phyloP scores from a whole-genome alignment of 352 stramenopile genomes.

The Phytophthora ohioensis region DNA sequence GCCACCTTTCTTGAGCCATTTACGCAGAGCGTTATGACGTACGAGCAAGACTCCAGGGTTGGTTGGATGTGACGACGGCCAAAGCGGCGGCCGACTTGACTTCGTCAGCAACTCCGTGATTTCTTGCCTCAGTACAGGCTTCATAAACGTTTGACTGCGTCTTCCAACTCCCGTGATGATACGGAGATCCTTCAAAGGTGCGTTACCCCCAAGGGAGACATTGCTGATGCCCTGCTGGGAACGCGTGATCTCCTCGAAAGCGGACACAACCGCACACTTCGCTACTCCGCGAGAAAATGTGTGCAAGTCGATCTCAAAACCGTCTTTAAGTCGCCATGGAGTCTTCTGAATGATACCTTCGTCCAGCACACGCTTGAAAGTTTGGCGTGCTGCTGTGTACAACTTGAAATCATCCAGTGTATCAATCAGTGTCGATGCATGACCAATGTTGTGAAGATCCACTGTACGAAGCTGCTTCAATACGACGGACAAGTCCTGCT shows the following conservation, averaged over 20 bases:
- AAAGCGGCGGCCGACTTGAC: constrained; percentile 58
- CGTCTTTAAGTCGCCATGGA: constrained; percentile 62
- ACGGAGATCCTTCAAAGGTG: constrained; percentile 55
- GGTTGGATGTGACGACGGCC: constrained; percentile 57
- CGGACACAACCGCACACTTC: constrained; percentile 75
- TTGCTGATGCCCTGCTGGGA: constrained; percentile 40
- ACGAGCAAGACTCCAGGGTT: constrained; percentile 71
- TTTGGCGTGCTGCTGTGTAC: constrained; percentile 51
- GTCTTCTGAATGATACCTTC: constrained; percentile 50
- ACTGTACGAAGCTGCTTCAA: constrained; percentile 53
- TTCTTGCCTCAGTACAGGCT: constrained; percentile 64
- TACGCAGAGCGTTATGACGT: constrained; percentile 54
- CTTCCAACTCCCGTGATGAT: constrained; percentile 81
- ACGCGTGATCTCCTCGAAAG: constrained; percentile 57
- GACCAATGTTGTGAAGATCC: constrained; percentile 51
- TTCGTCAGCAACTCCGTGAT: constrained; percentile 62
- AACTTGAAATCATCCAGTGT: constrained; percentile 62
- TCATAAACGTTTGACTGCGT: constrained; percentile 67
- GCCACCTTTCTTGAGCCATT: constrained; percentile 65
- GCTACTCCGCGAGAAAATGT: constrained; percentile 69
- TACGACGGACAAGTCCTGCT: constrained; percentile 57
- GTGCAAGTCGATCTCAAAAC: constrained; percentile 79
- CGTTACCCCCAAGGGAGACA: constrained; percentile 32
- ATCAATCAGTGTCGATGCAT: constrained; percentile 68
- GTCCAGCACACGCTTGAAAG: constrained; percentile 64